phyloP scores from a whole-genome alignment of 176 grass and related monocot species.

The Avena sativa region DNA sequence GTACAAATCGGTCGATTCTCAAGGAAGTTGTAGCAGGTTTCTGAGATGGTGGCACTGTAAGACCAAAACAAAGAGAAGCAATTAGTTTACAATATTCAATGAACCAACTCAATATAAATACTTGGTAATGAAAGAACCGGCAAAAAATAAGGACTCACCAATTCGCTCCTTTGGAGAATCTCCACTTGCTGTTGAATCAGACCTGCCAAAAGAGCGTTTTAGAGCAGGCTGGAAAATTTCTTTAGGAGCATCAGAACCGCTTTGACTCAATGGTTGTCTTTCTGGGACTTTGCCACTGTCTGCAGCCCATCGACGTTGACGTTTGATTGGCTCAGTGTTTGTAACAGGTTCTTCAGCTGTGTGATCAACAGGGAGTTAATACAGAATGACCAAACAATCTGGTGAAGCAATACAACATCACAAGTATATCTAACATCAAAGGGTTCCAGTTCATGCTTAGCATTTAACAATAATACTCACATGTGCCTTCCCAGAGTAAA shows the following conservation, averaged over 20 bases:
- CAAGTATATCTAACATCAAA: constrained; percentile 6
- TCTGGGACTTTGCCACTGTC: constrained; percentile 70
- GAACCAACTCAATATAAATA: constrained; percentile 17
- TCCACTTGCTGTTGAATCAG: constrained; percentile 70
- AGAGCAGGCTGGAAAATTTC: constrained; percentile 58
- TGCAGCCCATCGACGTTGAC: constrained; percentile 82
- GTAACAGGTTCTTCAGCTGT: constrained; percentile 65
- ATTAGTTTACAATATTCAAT: constrained; percentile 28
- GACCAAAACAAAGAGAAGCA: constrained; percentile 8
- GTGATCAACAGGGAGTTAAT: constrained; percentile 36
- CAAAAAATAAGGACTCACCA: constrained; percentile 54
- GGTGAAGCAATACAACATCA: no score
- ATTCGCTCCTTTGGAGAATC: constrained; percentile 81
- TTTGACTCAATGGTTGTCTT: constrained; percentile 51
- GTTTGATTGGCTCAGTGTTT: constrained; percentile 71
- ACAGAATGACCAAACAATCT: background rate
- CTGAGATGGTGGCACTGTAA: constrained; percentile 78
- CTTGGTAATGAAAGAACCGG: background rate
- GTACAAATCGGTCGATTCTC: constrained; percentile 91
- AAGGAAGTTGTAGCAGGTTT: constrained; percentile 83
- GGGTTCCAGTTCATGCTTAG: background rate
- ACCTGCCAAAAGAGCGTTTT: constrained; percentile 68
- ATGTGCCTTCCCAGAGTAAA: background rate
- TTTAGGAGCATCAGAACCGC: constrained; percentile 62
- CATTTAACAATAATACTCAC: background rate